Percentiles rank a stretch among this genome's conserved stretches.
These are phyloP conservation scores for Trichosporon faecale DNA, from an alignment of 1,284 basidiomycete genomes.

Conservation along the genomic window DNA sequence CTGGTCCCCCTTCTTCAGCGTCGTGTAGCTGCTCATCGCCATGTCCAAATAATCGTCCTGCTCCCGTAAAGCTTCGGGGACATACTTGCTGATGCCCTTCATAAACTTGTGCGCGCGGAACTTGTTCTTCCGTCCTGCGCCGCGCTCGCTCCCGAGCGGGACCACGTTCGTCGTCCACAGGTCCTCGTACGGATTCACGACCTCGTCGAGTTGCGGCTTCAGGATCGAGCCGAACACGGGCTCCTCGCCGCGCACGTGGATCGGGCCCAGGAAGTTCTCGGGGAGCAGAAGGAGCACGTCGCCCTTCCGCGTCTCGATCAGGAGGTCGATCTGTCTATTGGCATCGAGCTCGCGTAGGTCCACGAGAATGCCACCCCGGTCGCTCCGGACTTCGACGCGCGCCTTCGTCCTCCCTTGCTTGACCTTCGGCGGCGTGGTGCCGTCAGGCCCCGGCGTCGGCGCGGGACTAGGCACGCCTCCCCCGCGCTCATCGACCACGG, in stretches of 20 bases:
- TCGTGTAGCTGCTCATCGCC: conserved; percentile 25
- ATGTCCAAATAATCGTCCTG: conserved; percentile 37
- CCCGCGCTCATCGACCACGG: conserved; percentile 34
- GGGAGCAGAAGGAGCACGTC: conserved; percentile 45
- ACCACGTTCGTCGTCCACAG: conserved; percentile 39
- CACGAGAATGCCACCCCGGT: conserved; percentile 38
- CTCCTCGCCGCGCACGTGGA: conserved; percentile 21
- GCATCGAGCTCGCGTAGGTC: conserved; percentile 42
- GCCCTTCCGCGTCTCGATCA: conserved; percentile 38
- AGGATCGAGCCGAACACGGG: conserved; percentile 31
- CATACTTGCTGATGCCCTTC: conserved; percentile 27
- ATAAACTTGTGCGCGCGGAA: conserved; percentile 21
- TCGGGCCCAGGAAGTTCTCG: conserved; percentile 36
- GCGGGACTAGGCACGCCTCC: neutral
- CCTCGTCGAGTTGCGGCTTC: conserved; percentile 25
- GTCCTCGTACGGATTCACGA: conserved; percentile 33
- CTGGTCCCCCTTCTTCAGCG: conserved; percentile 28
- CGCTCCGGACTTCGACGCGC: conserved; percentile 36
- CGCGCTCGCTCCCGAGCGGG: conserved; percentile 23
- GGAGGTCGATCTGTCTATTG: conserved; percentile 22
- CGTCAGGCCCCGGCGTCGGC: neutral
- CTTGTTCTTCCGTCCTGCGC: neutral
- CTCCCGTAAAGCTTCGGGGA: conserved; percentile 32
- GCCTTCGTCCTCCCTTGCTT: conserved; percentile 39
- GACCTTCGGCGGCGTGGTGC: conserved; percentile 17